A percentile compares a stretch with the other conserved stretches of the same genome.
Conservation (phyloP, 805 yeast species). For the Nakazawaea ernobii region DNA sequence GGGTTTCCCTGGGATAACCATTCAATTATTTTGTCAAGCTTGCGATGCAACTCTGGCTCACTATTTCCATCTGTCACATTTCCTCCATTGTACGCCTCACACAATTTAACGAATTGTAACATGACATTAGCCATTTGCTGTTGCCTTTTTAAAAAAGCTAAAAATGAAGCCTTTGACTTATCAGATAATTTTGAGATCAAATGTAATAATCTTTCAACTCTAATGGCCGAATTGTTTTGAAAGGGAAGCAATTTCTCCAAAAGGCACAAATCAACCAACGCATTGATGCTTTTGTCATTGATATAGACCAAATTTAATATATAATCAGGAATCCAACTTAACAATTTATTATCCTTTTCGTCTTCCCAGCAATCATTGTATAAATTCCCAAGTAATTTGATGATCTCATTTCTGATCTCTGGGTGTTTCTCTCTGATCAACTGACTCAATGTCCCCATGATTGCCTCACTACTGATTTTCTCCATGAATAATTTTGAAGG, state of each 20-base stretch:
- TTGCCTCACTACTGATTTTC: constrained; percentile 38
- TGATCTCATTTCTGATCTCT: constrained; percentile 57
- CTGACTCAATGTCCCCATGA: constrained; percentile 51
- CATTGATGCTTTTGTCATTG: constrained; percentile 62
- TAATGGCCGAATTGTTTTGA: constrained; percentile 33
- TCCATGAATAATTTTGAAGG: constrained; percentile 40
- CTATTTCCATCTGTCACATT: constrained; percentile 18
- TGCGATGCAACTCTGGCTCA: constrained; percentile 18
- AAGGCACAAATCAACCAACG: constrained; percentile 55
- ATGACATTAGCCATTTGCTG: constrained; percentile 50
- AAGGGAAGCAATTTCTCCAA: constrained; percentile 59
- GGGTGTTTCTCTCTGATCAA: constrained; percentile 66
- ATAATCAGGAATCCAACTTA: constrained; percentile 57
- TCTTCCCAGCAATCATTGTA: constrained; percentile 42
- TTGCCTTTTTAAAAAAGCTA: constrained; percentile 68
- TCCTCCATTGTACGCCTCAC: constrained; percentile 37
- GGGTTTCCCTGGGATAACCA: constrained; percentile 64
- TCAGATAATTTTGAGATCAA: constrained; percentile 45
- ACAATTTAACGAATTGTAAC: constrained; percentile 38
- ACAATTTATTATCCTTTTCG: constrained; percentile 20
- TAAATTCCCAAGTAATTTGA: constrained; percentile 46
- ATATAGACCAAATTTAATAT: constrained; percentile 65
- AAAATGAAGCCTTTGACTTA: constrained; percentile 57
- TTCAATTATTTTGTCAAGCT: constrained; percentile 47
- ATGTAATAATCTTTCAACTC: constrained; percentile 50